A percentile compares a stretch with the other conserved stretches of the same genome.
These are phyloP conservation scores for Lentithecium fluviatile DNA, from an alignment of 495 filamentous ascomycete genomes.

Conservation along the genomic window DNA sequence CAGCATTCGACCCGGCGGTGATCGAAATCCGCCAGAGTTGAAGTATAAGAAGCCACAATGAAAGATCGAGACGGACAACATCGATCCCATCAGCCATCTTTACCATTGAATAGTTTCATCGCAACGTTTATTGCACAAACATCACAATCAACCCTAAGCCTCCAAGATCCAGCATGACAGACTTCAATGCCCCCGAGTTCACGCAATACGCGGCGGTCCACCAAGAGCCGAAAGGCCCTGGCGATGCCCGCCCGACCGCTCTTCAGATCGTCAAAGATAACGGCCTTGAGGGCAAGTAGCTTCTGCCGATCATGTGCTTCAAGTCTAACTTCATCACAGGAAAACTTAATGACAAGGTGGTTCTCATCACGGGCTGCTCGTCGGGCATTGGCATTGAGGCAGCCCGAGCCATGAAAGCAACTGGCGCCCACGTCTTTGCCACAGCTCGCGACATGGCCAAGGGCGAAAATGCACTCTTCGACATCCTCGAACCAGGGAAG, in stretches of 20 bases:
- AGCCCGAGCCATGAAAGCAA: slow-evolving; percentile 47
- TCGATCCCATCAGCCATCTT: too few species aligned
- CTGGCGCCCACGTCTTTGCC: slow-evolving; percentile 51
- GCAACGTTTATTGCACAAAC: too few species aligned
- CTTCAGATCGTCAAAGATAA: neutral
- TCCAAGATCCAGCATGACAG: too few species aligned
- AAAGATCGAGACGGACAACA: too few species aligned
- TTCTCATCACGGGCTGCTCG: slow-evolving; percentile 70
- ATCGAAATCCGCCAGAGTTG: too few species aligned
- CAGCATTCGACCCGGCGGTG: too few species aligned
- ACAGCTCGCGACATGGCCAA: slow-evolving; percentile 48
- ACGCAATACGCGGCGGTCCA: neutral
- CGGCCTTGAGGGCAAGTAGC: neutral
- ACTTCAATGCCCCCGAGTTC: too few species aligned
- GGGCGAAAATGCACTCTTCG: slow-evolving; percentile 36
- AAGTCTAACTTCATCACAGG: slow-evolving; percentile 25
- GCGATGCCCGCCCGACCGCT: neutral
- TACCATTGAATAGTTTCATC: too few species aligned
- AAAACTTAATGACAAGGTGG: slow-evolving; percentile 52
- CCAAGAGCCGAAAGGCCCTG: neutral
- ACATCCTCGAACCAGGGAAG: slow-evolving; percentile 30
- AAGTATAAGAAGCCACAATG: too few species aligned
- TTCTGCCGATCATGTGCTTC: too few species aligned
- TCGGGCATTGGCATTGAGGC: slow-evolving; percentile 57
- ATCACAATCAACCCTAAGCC: too few species aligned